Evolutionary conservation across 768 basidiomycete genomes (phyloP), one percentile per base, ranked within the genome.

Genomic region (Cantharellus anzutake): DNA sequence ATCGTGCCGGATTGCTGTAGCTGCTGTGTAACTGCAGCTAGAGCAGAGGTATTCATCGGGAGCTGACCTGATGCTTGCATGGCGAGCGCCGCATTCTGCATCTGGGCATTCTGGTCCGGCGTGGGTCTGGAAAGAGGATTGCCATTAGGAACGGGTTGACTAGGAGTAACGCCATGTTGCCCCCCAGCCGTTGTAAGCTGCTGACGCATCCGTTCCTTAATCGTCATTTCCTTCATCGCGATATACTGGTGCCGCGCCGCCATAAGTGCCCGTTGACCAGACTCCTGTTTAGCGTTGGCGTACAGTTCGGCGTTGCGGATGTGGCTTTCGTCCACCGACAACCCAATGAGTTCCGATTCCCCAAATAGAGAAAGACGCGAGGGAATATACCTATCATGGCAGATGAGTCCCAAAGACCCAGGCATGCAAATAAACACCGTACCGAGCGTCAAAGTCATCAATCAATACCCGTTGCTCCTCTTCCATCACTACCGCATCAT

Each of bases 401-500:
- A 34, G 48, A 52, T n/a, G 37, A 5, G 7, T 1, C 29, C 37
- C 16, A 51, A 44, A 59, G 4, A 44, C 2, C 14, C 1, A 3
- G 51, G 37, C 38, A 4, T 29, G 16, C 4, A 34, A 14, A 53
- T 42, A 5, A 34, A 14, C 16, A 34, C 61, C 64, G 14, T 16
- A 65, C 65, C 65, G 41, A 29, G 60, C 58, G 58, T 71, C 71
- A 56, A 65, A 68, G 62, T 73, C 72, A 62, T 73, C 72, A 40
- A 73, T 66, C 55, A 73, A 65, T 29, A 72, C 62, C 44, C 69
- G 66, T 44, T 70, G 67, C 41, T 69, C 65, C 11, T 70, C 65
- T 11, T 65, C 69, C 35, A 70, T 60, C 41, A 69, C 68, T 68
- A 70, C 67, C 55, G 60, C 53, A 51, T 70, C 69, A 1, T 64